A percentile compares a stretch with the other conserved stretches of the same genome.
phyloP scores from a whole-genome alignment of 208 protist genomes.

The Naegleria gruberi region DNA sequence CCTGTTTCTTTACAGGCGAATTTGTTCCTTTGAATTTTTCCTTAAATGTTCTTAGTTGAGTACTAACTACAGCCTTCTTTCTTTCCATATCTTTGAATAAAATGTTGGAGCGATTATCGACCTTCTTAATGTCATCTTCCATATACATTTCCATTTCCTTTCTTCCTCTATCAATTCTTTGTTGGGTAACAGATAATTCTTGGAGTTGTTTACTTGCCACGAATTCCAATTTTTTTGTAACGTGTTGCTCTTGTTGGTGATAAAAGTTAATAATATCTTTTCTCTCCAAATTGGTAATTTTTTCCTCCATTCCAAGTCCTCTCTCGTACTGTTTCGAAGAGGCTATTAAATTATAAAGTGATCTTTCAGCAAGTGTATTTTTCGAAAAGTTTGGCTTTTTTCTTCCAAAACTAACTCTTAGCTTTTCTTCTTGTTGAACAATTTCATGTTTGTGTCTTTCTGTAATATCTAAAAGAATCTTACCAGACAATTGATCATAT shows the following conservation, averaged over 20 bases:
- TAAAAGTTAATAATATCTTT: neutral
- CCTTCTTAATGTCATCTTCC: neutral
- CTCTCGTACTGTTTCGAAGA: neutral
- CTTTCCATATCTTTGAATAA: neutral
- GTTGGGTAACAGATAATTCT: neutral
- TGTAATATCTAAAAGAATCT: neutral
- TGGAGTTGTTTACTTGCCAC: neutral
- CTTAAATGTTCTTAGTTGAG: neutral
- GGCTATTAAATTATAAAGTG: neutral
- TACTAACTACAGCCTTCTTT: neutral
- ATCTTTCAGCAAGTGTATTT: neutral
- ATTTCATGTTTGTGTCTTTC: neutral
- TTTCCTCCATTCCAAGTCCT: neutral
- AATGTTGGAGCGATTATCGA: neutral
- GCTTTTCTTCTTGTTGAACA: neutral
- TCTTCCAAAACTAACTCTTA: neutral
- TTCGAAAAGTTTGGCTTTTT: neutral
- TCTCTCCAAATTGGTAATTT: neutral
- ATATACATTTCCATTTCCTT: neutral
- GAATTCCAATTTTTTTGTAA: neutral
- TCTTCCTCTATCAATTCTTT: neutral
- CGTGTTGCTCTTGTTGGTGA: neutral
- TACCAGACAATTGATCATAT: neutral
- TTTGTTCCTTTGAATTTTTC: neutral
- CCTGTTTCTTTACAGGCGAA: neutral